Conservation (phyloP, 2,329 filamentous ascomycete species). For the Pestalotiopsis sp. region DNA sequence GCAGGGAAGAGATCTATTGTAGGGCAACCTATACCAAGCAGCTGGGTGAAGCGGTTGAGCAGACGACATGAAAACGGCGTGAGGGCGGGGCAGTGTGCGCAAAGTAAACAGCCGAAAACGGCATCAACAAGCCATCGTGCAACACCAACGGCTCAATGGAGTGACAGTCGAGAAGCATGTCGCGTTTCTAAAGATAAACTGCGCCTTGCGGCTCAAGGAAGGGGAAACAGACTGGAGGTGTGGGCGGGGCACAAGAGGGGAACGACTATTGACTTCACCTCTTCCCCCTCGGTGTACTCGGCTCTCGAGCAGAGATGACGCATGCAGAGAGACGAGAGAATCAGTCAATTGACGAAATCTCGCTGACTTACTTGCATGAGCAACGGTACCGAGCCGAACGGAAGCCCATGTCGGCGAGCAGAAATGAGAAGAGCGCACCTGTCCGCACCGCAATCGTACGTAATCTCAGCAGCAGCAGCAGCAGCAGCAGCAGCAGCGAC, state of each 20-base stretch:
- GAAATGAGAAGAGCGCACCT: neutral
- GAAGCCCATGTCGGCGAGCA: neutral
- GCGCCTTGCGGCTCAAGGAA: conserved; percentile 9
- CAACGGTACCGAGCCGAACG: neutral
- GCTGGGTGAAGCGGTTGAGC: neutral
- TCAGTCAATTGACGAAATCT: neutral
- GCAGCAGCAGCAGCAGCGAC: neutral
- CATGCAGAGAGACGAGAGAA: neutral
- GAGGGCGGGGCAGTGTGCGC: neutral
- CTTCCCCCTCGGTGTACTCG: neutral
- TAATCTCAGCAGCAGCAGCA: neutral
- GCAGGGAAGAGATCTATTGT: neutral
- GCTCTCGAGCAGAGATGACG: neutral
- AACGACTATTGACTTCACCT: neutral
- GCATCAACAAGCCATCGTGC: neutral
- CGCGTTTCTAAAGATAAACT: conserved; percentile 12
- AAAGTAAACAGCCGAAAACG: neutral
- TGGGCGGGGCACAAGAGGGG: neutral
- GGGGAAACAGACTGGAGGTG: neutral
- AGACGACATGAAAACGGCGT: neutral
- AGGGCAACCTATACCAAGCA: neutral
- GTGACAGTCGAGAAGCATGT: conserved; percentile 10
- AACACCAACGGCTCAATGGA: neutral
- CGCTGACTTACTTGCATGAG: neutral
- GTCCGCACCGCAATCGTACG: neutral